Evolutionary conservation across 345 rosid genomes (phyloP).

Genomic region (Dovyalis caffra): DNA sequence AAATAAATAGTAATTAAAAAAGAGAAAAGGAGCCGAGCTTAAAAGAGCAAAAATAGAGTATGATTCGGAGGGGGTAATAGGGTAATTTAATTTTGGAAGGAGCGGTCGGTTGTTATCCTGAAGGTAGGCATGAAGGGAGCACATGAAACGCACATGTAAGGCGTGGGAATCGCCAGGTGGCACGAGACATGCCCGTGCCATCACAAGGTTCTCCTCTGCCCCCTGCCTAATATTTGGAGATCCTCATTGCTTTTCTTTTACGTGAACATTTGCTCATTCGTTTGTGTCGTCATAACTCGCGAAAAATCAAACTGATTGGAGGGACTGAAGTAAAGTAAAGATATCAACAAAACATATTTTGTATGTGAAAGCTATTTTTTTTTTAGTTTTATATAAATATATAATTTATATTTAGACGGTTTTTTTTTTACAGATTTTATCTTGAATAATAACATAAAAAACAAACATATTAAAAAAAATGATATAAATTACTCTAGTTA

Average conservation of each 20-base stretch:
- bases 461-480: too few species aligned
- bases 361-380: too few species aligned
- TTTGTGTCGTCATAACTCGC: neutral
- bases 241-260: neutral
- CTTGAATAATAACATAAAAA: too few species aligned
- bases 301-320: neutral
- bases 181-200: constrained; percentile 23
- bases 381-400: too few species aligned
- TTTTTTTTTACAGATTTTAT: too few species aligned
- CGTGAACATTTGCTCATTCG: neutral
- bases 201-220: neutral
- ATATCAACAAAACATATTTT: too few species aligned
- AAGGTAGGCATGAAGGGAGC: constrained; percentile 8
- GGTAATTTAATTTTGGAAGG: neutral
- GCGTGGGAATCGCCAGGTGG: constrained; percentile 4
- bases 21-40: neutral
- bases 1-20: neutral
- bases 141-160: neutral
- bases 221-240: neutral
- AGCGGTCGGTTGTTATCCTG: neutral
- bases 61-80: too few species aligned
- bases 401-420: too few species aligned
- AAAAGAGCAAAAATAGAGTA: too few species aligned
- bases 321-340: too few species aligned
- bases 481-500: too few species aligned